Evolutionary conservation across 2,329 filamentous ascomycete genomes (phyloP).

Genomic region (Leptoxyphium fumago): DNA sequence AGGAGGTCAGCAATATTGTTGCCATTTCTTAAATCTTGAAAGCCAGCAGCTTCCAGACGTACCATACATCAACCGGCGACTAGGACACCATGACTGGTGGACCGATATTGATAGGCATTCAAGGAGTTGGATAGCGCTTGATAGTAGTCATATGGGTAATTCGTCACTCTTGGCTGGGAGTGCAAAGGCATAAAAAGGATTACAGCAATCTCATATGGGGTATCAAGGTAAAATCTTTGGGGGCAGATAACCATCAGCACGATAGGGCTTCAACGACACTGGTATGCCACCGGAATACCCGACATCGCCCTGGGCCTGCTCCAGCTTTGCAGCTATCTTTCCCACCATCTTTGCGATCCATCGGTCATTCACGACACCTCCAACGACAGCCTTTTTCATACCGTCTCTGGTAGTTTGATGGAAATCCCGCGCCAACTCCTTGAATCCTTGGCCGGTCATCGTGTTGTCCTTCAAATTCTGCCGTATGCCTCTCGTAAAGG

Average conservation of each 20-base stretch:
- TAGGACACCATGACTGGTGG: no score
- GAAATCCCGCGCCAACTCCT: conserved; percentile 3
- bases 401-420: conserved; percentile 26
- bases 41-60: no score
- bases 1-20: no score
- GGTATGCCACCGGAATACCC: conserved; percentile 36
- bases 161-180: no score
- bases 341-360: conserved; percentile 42
- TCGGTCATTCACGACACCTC: conserved; percentile 35
- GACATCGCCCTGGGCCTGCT: conserved; percentile 34
- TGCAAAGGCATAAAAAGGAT: no score
- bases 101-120: no score
- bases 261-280: conserved; percentile 26
- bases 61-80: no score
- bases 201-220: no score
- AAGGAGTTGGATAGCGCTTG: no score
- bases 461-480: conserved; percentile 12
- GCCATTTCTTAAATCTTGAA: no score
- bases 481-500: conserved; percentile 13
- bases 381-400: conserved; percentile 32
- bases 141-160: no score
- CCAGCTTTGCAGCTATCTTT: conserved; percentile 34
- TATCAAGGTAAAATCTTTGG: no score
- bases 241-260: conserved; percentile 3
- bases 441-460: background rate